phyloP scores from a whole-genome alignment of 768 basidiomycete genomes.

The Collybiopsis confluens region DNA sequence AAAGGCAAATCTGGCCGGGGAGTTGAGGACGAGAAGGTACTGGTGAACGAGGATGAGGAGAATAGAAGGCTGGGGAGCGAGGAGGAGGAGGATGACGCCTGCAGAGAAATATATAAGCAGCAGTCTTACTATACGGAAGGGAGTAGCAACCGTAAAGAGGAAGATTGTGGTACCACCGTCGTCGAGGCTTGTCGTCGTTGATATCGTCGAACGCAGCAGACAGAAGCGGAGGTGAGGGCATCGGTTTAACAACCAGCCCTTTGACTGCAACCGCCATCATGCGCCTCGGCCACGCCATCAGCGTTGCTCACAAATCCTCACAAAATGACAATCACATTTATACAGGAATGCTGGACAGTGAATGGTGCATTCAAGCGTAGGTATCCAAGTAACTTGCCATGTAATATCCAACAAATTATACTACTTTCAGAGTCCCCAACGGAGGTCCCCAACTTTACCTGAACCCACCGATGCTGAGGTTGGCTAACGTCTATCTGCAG shows the following conservation, averaged over 20 bases:
- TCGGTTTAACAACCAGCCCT: no score
- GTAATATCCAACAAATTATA: no score
- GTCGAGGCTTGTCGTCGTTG: constrained; percentile 27
- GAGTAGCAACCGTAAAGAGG: constrained; percentile 46
- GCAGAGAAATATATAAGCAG: not conserved
- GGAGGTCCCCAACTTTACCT: not conserved
- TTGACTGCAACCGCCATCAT: not conserved
- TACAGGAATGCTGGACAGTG: not conserved
- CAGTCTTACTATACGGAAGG: constrained; percentile 20
- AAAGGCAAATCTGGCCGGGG: constrained; percentile 38
- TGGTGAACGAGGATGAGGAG: constrained; percentile 64
- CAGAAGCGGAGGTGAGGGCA: no score
- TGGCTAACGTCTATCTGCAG: constrained; percentile 30
- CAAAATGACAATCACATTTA: not conserved
- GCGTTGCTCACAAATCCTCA: not conserved
- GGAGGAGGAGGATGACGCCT: constrained; percentile 52
- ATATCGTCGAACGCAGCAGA: no score
- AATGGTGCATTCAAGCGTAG: constrained; percentile 1
- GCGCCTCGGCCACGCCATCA: constrained; percentile 1
- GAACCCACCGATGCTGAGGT: no score
- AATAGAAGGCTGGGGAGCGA: constrained; percentile 73
- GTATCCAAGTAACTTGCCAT: not conserved
- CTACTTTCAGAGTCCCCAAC: not conserved
- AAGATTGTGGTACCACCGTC: constrained; percentile 54
- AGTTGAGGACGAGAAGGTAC: constrained; percentile 52